Evolutionary conservation across 2,329 filamentous ascomycete genomes (phyloP).

Genomic region (Colletotrichum horii): DNA sequence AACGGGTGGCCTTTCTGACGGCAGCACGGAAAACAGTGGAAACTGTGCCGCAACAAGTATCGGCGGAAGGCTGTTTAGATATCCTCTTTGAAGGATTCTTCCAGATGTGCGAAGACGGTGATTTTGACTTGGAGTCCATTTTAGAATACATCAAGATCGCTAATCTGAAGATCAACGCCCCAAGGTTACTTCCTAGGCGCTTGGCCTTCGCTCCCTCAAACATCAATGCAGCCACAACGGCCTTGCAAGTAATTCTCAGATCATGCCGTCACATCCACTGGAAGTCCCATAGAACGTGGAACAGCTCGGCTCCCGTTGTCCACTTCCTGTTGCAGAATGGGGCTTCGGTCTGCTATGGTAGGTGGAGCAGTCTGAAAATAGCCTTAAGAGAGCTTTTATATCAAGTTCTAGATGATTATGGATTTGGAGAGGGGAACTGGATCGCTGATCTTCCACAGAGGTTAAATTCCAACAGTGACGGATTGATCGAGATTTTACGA

Average conservation of each 20-base stretch:
- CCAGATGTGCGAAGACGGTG: neutral
- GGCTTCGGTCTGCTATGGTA: neutral
- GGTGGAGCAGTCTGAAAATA: neutral
- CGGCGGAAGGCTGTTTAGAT: neutral
- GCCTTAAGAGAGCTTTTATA: neutral
- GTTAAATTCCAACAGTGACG: neutral
- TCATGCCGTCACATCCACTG: neutral
- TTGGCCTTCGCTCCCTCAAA: neutral
- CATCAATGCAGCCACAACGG: neutral
- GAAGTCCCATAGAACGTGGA: neutral
- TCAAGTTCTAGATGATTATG: neutral
- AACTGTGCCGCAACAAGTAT: neutral
- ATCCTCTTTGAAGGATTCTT: neutral
- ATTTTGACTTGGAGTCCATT: neutral
- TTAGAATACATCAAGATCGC: neutral
- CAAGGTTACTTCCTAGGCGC: neutral
- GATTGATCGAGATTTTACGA: neutral
- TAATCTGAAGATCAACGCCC: neutral
- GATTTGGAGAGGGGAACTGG: neutral
- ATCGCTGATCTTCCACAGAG: neutral
- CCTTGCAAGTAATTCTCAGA: neutral
- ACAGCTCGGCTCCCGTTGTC: neutral
- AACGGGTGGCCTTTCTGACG: neutral
- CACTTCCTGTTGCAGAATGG: neutral
- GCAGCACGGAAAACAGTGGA: neutral